A percentile compares a stretch with the other conserved stretches of the same genome.
Evolutionary conservation across 345 rosid species (phyloP).

Genomic region (Nasturtium officinale): DNA sequence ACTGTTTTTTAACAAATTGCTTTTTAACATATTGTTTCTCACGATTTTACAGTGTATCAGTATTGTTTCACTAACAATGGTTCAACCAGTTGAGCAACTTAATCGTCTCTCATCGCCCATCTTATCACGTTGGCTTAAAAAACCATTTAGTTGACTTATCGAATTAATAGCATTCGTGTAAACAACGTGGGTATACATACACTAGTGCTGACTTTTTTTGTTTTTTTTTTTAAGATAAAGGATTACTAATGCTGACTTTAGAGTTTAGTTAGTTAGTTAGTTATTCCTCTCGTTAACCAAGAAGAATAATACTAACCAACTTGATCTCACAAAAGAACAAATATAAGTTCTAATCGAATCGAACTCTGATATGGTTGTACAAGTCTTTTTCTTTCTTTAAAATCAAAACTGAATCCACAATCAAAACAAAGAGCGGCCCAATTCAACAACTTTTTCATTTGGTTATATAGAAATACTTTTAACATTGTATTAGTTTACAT

Average conservation of each 20-base stretch:
- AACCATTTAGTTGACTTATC: conserved; percentile 30
- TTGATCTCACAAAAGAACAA: conserved; percentile 2
- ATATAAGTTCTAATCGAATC: neutral
- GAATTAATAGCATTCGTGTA: conserved; percentile 30
- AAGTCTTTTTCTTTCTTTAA: neutral
- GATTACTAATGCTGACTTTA: conserved; percentile 23
- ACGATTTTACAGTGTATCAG: neutral
- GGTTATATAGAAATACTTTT: neutral
- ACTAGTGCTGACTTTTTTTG: conserved; percentile 13
- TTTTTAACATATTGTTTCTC: too few relatives aligned
- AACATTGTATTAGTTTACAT: neutral
- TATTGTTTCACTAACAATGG: neutral
- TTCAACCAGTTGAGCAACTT: neutral
- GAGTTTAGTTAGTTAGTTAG: conserved; percentile 16
- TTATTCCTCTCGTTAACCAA: conserved; percentile 18
- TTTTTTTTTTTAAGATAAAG: neutral
- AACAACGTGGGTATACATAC: conserved; percentile 38
- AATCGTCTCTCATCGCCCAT: neutral
- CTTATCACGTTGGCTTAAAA: neutral
- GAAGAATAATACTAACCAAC: neutral
- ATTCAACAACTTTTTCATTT: neutral
- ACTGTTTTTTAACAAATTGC: neutral
- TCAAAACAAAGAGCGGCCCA: neutral
- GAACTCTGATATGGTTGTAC: neutral
- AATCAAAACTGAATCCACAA: neutral